Conservation (phyloP, 2,329 filamentous ascomycete species). For the Ophiostoma himal-ulmi region DNA sequence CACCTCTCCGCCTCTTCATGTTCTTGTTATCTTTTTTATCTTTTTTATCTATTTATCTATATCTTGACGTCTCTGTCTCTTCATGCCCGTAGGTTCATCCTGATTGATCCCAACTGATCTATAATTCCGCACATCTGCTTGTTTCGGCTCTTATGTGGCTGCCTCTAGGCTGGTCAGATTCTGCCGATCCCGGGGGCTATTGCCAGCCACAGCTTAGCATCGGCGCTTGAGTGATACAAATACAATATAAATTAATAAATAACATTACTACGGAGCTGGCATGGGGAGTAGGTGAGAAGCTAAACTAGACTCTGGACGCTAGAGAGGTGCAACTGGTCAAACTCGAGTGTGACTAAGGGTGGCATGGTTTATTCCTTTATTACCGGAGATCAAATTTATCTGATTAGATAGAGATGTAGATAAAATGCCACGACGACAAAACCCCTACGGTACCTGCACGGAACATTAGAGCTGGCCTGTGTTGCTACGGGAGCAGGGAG, state of each 20-base stretch:
- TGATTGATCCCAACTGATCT: no score
- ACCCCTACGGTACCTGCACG: not conserved
- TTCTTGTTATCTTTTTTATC: not conserved
- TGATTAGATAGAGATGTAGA: constrained; percentile 15
- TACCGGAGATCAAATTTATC: constrained; percentile 14
- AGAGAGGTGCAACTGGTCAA: not conserved
- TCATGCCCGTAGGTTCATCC: no score
- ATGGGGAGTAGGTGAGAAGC: not conserved
- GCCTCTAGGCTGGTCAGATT: not conserved
- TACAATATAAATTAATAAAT: not conserved
- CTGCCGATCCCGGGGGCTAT: not conserved
- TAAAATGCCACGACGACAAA: not conserved
- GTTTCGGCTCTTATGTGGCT: no score
- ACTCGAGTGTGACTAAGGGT: not conserved
- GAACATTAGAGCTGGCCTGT: not conserved
- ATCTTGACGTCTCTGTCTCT: no score
- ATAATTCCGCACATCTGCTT: not conserved
- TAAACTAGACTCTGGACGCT: not conserved
- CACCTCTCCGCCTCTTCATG: not conserved
- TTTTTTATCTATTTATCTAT: no score
- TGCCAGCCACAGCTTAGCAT: not conserved
- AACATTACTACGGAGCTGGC: not conserved
- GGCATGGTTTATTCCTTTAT: not conserved
- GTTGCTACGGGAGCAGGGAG: not conserved
- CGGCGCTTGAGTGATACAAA: not conserved